Evolutionary conservation across 805 yeast species (phyloP), one percentile per base, ranked within the genome.

Genomic region (Wickerhamomyces sydowiorum): DNA sequence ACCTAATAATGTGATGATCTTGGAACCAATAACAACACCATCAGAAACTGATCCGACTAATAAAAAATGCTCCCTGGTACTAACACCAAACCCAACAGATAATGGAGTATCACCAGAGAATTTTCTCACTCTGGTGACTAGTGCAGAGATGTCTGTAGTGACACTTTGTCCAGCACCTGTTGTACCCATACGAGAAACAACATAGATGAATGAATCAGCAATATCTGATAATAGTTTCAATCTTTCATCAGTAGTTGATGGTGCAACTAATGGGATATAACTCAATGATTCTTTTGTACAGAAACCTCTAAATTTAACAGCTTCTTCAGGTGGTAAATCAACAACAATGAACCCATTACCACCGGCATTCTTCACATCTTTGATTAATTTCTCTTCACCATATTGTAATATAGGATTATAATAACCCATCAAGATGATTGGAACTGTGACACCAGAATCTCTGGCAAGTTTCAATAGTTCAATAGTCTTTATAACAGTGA

Each of bases 291-390:
- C 68, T 38, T 70, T 65, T 23, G 82, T 59, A 61, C 96, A 87
- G 38, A 71, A 69, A 43, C 78, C 71, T 70, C 99, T 80, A 64
- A 91, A 85, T 51, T 84, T 79, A 51, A 86, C 73, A 17, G 99
- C 98, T 65, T 90, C 98, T 72, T 93, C 97, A 23, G 99, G 99
- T 39, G 99, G 99, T 54, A 93, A 71, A 64, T 93, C 99, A 34
- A 91, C 97, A 39, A 93, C 79, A 55, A 93, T 82, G 65, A 82
- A 93, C 20, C 98, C 99, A 59, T 87, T 89, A 38, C 89, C 99
- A 49, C 99, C 99, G 1, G 90, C 96, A 20, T 68, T 73, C 40
- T 81, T 79, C n/a, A 95, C 75, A 48, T 84, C 96, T 47, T 72
- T 67, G 48, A 89, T 78, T 69, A 93, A 72, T 62, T 79, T 72